Base-by-base conservation (phyloP, 495 filamentous ascomycete genomes). In the Thermochaetoides thermophila region DNA sequence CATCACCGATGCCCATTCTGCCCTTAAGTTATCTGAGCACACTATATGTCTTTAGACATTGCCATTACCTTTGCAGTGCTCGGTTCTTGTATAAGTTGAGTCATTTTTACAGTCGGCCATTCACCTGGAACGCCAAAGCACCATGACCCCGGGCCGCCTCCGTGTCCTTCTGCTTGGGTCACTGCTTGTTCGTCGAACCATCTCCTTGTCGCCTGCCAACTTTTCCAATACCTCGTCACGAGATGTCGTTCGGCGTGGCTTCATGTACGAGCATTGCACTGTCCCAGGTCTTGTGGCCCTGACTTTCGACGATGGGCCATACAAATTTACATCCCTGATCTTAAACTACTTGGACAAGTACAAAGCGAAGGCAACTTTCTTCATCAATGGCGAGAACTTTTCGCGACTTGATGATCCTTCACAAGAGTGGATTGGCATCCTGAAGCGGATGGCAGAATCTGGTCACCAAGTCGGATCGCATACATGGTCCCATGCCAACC, bases 351-450 rank as follows among this genome's bases (percentile, higher is more conserved):
- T 56, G 3, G 46, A 42, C 17, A 46, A 53, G 17, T 73, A 76
- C 47, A 48, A 59, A 12, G 68, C 66, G 11, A 72, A 69, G 32
- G 77, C 71, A 2, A 82, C 78, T 9, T 83, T 83, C 50, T 83
- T 82, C 51, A 52, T 83, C 43, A 79, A 73, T 23, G 78, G 76
- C 7, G 66, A 71, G 56, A 80, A 80, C 50, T 68, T 66, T 34
- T 64, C 61, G 29, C 73, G 71, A 29, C 73, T 78, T 27, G 43
- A 40, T 23, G 43, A 53, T 16, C 47, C 49, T 3, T 50, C 63
- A 5, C 61, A 64, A 0, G 40, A 43, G 0, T 57, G 44, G 42
- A 41, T 45, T 8, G 26, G 14, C 3, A 38, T 42, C 2, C 38
- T 58, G n/a, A 45, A 37, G 5, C 50, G 56, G 8, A 58, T 58